Evolutionary conservation across 2,329 filamentous ascomycete species (phyloP).

Genomic region (Drechslerella stenobrocha): DNA sequence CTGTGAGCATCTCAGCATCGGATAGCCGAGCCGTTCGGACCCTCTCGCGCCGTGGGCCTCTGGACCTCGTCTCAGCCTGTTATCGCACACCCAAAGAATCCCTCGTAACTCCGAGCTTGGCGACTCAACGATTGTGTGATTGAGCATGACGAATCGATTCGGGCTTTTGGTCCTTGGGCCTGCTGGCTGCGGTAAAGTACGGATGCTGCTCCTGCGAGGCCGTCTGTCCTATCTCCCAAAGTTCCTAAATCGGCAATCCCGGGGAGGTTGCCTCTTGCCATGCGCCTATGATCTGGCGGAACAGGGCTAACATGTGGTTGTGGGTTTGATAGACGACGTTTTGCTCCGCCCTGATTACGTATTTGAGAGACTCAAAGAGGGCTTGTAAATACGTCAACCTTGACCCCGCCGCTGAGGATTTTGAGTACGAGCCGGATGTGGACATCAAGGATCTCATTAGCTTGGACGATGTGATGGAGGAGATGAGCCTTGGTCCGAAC

Average conservation of each 20-base stretch:
- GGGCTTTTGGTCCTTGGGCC: slow-evolving; percentile 95
- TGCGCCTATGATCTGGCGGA: neutral
- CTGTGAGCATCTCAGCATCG: neutral
- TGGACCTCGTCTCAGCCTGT: neutral
- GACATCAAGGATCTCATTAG: slow-evolving; percentile 95
- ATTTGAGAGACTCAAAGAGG: slow-evolving; percentile 68
- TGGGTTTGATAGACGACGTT: slow-evolving; percentile 74
- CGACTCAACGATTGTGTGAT: slow-evolving; percentile 54
- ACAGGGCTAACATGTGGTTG: neutral
- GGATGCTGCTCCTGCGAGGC: slow-evolving; percentile 50
- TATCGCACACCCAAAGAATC: neutral
- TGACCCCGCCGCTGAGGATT: slow-evolving; percentile 90
- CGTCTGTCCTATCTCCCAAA: slow-evolving; percentile 22
- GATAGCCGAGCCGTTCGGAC: slow-evolving; percentile 42
- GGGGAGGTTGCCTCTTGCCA: slow-evolving; percentile 14
- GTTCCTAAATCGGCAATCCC: slow-evolving; percentile 14
- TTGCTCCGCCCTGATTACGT: slow-evolving; percentile 87
- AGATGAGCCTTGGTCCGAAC: slow-evolving; percentile 86
- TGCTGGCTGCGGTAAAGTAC: slow-evolving; percentile 86
- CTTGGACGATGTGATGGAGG: slow-evolving; percentile 94
- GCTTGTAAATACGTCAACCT: slow-evolving; percentile 71
- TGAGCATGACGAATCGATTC: slow-evolving; percentile 72
- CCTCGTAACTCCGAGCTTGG: slow-evolving; percentile 2
- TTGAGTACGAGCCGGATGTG: slow-evolving; percentile 86
- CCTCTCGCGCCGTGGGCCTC: slow-evolving; percentile 20